A percentile compares a stretch with the other conserved stretches of the same genome.
Conservation (phyloP, 495 filamentous ascomycete genomes). For the Penicillium manginii region DNA sequence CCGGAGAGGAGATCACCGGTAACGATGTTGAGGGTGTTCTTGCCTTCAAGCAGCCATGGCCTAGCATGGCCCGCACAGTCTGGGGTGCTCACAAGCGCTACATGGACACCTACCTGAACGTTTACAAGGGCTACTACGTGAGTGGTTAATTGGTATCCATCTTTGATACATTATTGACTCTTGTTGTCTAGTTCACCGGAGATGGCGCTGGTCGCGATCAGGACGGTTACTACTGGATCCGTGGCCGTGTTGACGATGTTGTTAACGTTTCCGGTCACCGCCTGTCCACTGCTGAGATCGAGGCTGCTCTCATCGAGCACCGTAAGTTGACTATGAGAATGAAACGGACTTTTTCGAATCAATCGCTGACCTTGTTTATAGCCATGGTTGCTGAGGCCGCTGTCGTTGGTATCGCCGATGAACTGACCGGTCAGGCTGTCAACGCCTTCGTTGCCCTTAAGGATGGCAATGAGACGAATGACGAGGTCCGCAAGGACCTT, state of each 20-base stretch:
- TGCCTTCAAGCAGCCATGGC: slow-evolving; percentile 98
- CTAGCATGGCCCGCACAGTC: slow-evolving; percentile 97
- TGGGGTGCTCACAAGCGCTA: slow-evolving; percentile 98
- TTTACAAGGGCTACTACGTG: slow-evolving; percentile 98
- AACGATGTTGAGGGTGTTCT: slow-evolving; percentile 99
- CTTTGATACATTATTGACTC: slow-evolving; percentile 37
- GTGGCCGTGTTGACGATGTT: slow-evolving; percentile 96
- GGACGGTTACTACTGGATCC: slow-evolving; percentile 99
- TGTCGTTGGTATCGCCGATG: slow-evolving; percentile 90
- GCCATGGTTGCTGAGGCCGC: slow-evolving; percentile 84
- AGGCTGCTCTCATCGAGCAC: slow-evolving; percentile 94
- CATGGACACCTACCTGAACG: slow-evolving; percentile 98
- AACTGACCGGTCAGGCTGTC: slow-evolving; percentile 94
- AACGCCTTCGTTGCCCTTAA: slow-evolving; percentile 97
- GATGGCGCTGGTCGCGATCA: slow-evolving; percentile 97
- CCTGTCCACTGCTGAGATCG: slow-evolving; percentile 96
- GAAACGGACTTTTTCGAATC: slow-evolving; percentile 16
- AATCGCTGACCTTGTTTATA: slow-evolving; percentile 8
- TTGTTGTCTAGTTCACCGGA: slow-evolving; percentile 78
- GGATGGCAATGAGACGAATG: slow-evolving; percentile 75
- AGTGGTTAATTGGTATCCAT: slow-evolving; percentile 35
- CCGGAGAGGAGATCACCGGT: slow-evolving; percentile 88
- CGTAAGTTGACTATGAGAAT: slow-evolving; percentile 46
- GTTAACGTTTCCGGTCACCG: slow-evolving; percentile 97
- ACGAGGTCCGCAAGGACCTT: slow-evolving; percentile 89